Conservation (phyloP, 352 stramenopile genomes). For the Phytophthora litchii region DNA sequence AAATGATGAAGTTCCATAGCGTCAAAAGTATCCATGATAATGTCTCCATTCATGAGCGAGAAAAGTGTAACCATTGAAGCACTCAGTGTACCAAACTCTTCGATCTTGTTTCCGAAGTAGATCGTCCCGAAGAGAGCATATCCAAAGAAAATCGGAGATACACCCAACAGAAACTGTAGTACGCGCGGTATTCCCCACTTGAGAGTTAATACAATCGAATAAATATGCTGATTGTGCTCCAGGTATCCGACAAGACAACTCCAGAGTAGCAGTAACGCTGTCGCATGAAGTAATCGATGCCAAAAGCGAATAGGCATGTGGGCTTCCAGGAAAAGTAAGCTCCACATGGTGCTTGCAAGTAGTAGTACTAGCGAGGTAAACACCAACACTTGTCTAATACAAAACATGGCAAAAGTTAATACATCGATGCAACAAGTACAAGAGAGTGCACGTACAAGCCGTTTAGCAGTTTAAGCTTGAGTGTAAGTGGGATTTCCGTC, state of each 20-base stretch:
- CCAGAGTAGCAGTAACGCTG: slow-evolving; percentile 82
- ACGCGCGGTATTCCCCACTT: slow-evolving; percentile 81
- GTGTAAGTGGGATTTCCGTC: slow-evolving; percentile 43
- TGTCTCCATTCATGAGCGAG: slow-evolving; percentile 90
- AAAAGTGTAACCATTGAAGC: slow-evolving; percentile 87
- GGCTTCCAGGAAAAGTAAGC: slow-evolving; percentile 70
- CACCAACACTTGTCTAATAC: slow-evolving; percentile 62
- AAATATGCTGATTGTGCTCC: slow-evolving; percentile 87
- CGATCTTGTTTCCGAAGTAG: slow-evolving; percentile 86
- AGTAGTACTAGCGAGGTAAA: slow-evolving; percentile 55
- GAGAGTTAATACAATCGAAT: slow-evolving; percentile 92
- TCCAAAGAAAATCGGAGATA: slow-evolving; percentile 88
- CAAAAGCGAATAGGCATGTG: slow-evolving; percentile 77
- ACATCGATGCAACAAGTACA: not conserved
- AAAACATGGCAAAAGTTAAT: not conserved
- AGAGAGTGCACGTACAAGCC: slow-evolving; percentile 50
- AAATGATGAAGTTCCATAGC: slow-evolving; percentile 78
- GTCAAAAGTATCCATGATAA: slow-evolving; percentile 91
- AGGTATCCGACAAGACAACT: slow-evolving; percentile 85
- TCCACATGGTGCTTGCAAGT: slow-evolving; percentile 72
- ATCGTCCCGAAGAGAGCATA: slow-evolving; percentile 90
- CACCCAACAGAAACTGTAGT: slow-evolving; percentile 86
- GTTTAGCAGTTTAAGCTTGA: slow-evolving; percentile 77
- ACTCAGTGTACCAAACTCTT: slow-evolving; percentile 72
- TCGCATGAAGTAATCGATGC: slow-evolving; percentile 76